Conservation (phyloP, 441 rosid species). For the Eutrema salsugineum region DNA sequence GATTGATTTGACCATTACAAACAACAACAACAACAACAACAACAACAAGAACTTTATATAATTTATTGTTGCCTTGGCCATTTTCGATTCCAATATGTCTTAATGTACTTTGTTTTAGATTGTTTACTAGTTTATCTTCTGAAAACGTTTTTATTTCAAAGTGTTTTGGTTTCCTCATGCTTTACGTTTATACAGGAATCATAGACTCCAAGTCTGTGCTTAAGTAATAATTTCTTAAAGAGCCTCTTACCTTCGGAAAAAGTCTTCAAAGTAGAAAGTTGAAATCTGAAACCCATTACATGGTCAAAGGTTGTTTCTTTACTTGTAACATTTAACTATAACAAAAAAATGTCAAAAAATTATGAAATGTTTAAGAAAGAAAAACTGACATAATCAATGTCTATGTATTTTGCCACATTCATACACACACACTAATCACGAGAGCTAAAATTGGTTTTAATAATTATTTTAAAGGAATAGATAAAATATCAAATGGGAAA, state of each 20-base stretch:
- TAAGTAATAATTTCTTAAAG: too few species aligned
- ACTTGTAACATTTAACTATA: not conserved
- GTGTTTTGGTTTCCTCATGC: not conserved
- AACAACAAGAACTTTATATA: not conserved
- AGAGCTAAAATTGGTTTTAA: not conserved
- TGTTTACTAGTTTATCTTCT: not conserved
- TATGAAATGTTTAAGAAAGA: too few species aligned
- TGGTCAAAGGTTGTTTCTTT: not conserved
- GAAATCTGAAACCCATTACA: not conserved
- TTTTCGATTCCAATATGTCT: not conserved
- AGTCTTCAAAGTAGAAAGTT: not conserved
- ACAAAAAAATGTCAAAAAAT: too few species aligned
- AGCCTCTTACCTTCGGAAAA: not conserved
- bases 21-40: conserved; percentile 17
- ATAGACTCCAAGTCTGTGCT: too few species aligned
- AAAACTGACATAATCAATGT: not conserved
- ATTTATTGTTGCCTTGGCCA: not conserved
- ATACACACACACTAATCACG: not conserved
- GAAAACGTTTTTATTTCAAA: not conserved
- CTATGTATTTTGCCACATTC: not conserved
- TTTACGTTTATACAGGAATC: too few species aligned
- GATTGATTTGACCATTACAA: too few species aligned
- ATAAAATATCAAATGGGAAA: not conserved
- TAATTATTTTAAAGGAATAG: too few species aligned
- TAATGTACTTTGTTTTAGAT: not conserved